These are phyloP conservation scores for Fusarium fracticaudum DNA, from an alignment of 2,329 filamentous ascomycete genomes.

Conservation along the genomic window DNA sequence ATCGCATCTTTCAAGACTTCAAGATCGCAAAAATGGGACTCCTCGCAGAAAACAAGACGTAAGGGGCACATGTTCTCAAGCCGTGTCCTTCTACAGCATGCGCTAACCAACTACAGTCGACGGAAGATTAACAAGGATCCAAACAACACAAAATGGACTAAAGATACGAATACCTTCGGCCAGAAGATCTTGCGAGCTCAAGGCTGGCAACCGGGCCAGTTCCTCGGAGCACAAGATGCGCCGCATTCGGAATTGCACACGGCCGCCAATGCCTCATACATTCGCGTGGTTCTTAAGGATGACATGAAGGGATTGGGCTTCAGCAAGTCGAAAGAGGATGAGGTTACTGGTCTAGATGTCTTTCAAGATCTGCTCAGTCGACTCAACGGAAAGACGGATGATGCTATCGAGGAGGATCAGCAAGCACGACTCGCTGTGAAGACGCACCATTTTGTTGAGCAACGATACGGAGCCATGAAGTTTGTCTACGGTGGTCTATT, in stretches of 20 bases:
- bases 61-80: slow-evolving; percentile 1
- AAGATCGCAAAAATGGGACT: slow-evolving; percentile 47
- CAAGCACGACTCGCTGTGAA: slow-evolving; percentile 74
- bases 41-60: slow-evolving; percentile 50
- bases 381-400: slow-evolving; percentile 86
- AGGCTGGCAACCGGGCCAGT: slow-evolving; percentile 89
- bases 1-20: slow-evolving; percentile 8
- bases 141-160: slow-evolving; percentile 94
- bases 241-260: slow-evolving; percentile 80
- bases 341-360: slow-evolving; percentile 85
- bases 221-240: slow-evolving; percentile 80
- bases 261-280: slow-evolving; percentile 83
- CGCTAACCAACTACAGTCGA: slow-evolving; percentile 43
- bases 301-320: slow-evolving; percentile 92
- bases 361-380: slow-evolving; percentile 88
- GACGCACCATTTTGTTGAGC: slow-evolving; percentile 76
- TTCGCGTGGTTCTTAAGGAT: slow-evolving; percentile 86
- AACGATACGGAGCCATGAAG: slow-evolving; percentile 80
- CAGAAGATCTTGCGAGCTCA: slow-evolving; percentile 89
- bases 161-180: slow-evolving; percentile 83
- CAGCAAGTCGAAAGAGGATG: slow-evolving; percentile 76
- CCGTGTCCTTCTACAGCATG: neutral
- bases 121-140: slow-evolving; percentile 87
- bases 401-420: slow-evolving; percentile 75
- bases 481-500: slow-evolving; percentile 88